Evolutionary conservation across 768 basidiomycete genomes (phyloP).

Genomic region (Naganishia vaughanmartiniae): DNA sequence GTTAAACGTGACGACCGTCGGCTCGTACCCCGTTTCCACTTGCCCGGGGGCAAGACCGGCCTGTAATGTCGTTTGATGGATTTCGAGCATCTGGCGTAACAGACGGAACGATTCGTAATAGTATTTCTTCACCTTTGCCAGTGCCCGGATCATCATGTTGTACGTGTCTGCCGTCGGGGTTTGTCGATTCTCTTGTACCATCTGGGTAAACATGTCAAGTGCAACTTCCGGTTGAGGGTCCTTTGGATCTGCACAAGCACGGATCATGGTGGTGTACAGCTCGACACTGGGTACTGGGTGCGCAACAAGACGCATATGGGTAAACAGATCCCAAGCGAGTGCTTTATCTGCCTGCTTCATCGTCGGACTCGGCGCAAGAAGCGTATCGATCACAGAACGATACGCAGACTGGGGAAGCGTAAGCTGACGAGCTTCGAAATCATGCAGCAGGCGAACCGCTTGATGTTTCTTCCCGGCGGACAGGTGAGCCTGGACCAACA

Average conservation of each 20-base stretch:
- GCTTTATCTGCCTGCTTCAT: slow-evolving; percentile 55
- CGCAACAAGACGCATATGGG: slow-evolving; percentile 94
- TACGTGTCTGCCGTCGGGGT: slow-evolving; percentile 69
- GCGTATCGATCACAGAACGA: slow-evolving; percentile 60
- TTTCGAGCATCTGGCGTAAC: slow-evolving; percentile 80
- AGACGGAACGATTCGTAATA: slow-evolving; percentile 80
- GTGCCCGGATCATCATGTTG: slow-evolving; percentile 76
- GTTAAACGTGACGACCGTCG: slow-evolving; percentile 68
- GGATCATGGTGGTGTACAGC: slow-evolving; percentile 82
- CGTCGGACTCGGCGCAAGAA: slow-evolving; percentile 49
- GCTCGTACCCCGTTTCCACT: slow-evolving; percentile 54
- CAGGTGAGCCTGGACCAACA: slow-evolving; percentile 62
- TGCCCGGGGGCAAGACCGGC: slow-evolving; percentile 15
- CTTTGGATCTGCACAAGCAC: slow-evolving; percentile 64
- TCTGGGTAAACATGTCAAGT: slow-evolving; percentile 86
- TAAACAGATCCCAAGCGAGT: slow-evolving; percentile 89
- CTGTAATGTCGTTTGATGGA: slow-evolving; percentile 59
- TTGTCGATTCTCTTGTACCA: slow-evolving; percentile 70
- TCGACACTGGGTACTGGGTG: slow-evolving; percentile 72
- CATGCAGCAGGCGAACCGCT: slow-evolving; percentile 68
- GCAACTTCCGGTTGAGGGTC: slow-evolving; percentile 82
- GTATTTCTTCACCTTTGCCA: slow-evolving; percentile 61
- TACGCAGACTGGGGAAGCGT: slow-evolving; percentile 75
- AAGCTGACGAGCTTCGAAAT: slow-evolving; percentile 64
- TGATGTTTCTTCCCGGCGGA: slow-evolving; percentile 59